Evolutionary conservation across 2,329 filamentous ascomycete species (phyloP).

Genomic region (Trichoderma endophyticum): DNA sequence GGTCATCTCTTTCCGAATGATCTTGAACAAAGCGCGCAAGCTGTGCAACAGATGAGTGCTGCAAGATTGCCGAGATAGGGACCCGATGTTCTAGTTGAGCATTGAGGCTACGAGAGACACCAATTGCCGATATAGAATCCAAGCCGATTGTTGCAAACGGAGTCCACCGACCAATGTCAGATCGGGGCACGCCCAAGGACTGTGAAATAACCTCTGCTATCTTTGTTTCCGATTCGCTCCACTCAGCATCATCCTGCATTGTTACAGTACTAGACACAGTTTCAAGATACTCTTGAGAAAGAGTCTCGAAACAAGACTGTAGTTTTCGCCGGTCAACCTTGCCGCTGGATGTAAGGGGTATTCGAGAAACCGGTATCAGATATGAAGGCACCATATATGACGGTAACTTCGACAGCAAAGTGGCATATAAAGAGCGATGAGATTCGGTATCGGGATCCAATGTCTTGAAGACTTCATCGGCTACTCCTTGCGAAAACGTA

Average conservation of each 20-base stretch:
- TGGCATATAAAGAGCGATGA: conserved; percentile 50
- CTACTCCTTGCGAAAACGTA: conserved; percentile 40
- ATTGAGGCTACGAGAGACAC: conserved; percentile 58
- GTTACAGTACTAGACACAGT: conserved; percentile 28
- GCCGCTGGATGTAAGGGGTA: conserved; percentile 72
- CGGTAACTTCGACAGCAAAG: conserved; percentile 57
- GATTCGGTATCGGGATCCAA: conserved; percentile 36
- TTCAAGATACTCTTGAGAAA: conserved; percentile 47
- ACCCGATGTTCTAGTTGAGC: conserved; percentile 45
- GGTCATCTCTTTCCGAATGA: not conserved
- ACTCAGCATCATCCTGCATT: conserved; percentile 37
- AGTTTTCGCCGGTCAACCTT: conserved; percentile 67
- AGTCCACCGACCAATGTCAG: conserved; percentile 57
- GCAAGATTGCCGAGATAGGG: conserved; percentile 68
- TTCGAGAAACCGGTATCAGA: conserved; percentile 63
- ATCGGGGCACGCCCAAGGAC: conserved; percentile 43
- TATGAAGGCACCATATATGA: conserved; percentile 77
- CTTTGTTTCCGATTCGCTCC: conserved; percentile 53
- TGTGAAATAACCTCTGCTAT: conserved; percentile 56
- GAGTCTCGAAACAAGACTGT: conserved; percentile 40
- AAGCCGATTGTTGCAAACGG: conserved; percentile 77
- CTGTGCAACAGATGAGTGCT: conserved; percentile 61
- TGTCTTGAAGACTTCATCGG: conserved; percentile 31
- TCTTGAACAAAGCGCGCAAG: conserved; percentile 43
- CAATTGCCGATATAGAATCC: conserved; percentile 80